These are phyloP conservation scores for Venturia aucupariae DNA, from an alignment of 2,329 filamentous ascomycete species.

Conservation along the genomic window DNA sequence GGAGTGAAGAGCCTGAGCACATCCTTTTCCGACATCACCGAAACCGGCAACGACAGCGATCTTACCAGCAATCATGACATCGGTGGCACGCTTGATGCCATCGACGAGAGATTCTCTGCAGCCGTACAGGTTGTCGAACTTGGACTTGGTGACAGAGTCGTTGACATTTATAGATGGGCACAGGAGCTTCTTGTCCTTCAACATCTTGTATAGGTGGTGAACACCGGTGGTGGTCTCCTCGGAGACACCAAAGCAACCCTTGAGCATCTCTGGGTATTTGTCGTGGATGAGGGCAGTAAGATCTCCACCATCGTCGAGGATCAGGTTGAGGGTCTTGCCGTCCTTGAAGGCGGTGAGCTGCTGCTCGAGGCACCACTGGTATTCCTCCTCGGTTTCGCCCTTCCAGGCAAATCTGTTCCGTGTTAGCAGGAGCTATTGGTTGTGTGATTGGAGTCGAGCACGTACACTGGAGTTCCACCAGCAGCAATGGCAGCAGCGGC, in stretches of 20 bases:
- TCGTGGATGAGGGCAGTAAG: constrained; percentile 91
- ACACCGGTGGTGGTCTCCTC: constrained; percentile 99
- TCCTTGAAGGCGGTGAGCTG: constrained; percentile 96
- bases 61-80: constrained; percentile 99
- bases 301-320: constrained; percentile 97
- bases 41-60: constrained; percentile 94
- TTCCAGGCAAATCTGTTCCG: constrained; percentile 57
- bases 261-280: constrained; percentile 98
- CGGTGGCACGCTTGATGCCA: constrained; percentile 99
- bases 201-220: constrained; percentile 97
- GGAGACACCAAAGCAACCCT: constrained; percentile 95
- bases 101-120: constrained; percentile 98
- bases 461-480: constrained; percentile 73
- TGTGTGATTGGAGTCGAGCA: constrained; percentile 44
- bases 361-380: constrained; percentile 99
- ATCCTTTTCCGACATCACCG: constrained; percentile 99
- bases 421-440: not conserved
- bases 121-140: constrained; percentile 99
- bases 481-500: constrained; percentile 96
- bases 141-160: constrained; percentile 99
- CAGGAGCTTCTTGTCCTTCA: constrained; percentile 70
- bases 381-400: constrained; percentile 98
- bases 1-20: constrained; percentile 86
- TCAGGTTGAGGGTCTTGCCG: constrained; percentile 92
- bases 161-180: constrained; percentile 98